Conservation (phyloP, 2,329 filamentous ascomycete genomes). For the Xylariaceae sp. region DNA sequence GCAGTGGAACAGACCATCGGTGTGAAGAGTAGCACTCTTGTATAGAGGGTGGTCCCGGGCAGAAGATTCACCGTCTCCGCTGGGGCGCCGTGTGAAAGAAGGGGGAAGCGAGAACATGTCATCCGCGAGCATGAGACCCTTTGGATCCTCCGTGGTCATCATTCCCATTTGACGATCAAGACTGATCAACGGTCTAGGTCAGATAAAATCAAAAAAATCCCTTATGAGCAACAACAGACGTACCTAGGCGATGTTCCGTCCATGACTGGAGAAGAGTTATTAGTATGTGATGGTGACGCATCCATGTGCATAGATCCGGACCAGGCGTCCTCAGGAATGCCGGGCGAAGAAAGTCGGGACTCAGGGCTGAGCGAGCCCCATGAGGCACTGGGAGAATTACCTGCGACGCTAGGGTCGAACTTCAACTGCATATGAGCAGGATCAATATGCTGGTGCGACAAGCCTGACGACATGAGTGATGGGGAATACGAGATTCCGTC, state of each 20-base stretch:
- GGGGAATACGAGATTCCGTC: slow-evolving; percentile 44
- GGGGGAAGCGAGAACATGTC: slow-evolving; percentile 40
- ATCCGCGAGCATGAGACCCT: slow-evolving; percentile 35
- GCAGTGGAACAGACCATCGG: slow-evolving; percentile 89
- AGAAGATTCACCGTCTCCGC: slow-evolving; percentile 51
- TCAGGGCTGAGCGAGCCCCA: slow-evolving; percentile 51
- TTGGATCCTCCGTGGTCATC: slow-evolving; percentile 38
- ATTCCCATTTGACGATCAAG: slow-evolving; percentile 39
- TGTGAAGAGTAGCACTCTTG: slow-evolving; percentile 59
- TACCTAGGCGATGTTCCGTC: slow-evolving; percentile 54
- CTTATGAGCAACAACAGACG: slow-evolving; percentile 30
- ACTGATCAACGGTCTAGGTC: slow-evolving; percentile 32
- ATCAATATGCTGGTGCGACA: slow-evolving; percentile 54
- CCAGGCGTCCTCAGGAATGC: slow-evolving; percentile 49
- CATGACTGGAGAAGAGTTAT: slow-evolving; percentile 49
- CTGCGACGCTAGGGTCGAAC: slow-evolving; percentile 48
- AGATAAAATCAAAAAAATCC: slow-evolving; percentile 27
- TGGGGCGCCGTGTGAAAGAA: slow-evolving; percentile 47
- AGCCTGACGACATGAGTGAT: slow-evolving; percentile 40
- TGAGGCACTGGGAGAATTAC: slow-evolving; percentile 51
- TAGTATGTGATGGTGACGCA: slow-evolving; percentile 44
- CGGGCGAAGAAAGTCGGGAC: slow-evolving; percentile 51
- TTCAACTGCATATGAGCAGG: slow-evolving; percentile 55
- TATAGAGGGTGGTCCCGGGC: slow-evolving; percentile 69
- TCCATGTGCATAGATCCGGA: slow-evolving; percentile 34